Evolutionary conservation across 2,329 filamentous ascomycete species (phyloP).

Genomic region (Ophiosphaerella herpotricha): DNA sequence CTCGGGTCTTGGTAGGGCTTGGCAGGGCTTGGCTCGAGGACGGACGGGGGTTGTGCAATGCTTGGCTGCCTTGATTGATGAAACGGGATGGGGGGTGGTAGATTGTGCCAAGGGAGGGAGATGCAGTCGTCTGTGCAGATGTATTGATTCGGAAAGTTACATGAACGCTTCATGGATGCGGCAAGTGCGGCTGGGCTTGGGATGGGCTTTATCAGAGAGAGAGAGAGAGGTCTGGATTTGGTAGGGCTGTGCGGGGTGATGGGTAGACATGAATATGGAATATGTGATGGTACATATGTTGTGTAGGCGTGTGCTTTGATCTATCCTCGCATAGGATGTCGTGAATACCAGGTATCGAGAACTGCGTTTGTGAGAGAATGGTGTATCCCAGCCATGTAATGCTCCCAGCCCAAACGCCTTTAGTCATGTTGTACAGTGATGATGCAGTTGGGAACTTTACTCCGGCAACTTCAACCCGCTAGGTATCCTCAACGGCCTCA

Average conservation of each 20-base stretch:
- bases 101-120: too few relatives aligned
- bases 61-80: background rate
- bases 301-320: too few relatives aligned
- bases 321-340: too few relatives aligned
- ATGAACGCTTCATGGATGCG: background rate
- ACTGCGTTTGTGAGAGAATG: background rate
- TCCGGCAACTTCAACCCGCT: slow-evolving; percentile 6
- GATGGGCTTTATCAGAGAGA: too few relatives aligned
- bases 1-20: background rate
- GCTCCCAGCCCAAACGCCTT: background rate
- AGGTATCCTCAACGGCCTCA: slow-evolving; percentile 26
- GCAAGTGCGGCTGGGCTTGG: background rate
- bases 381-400: background rate
- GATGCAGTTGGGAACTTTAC: background rate
- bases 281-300: too few relatives aligned
- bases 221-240: too few relatives aligned
- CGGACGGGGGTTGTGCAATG: background rate
- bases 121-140: too few relatives aligned
- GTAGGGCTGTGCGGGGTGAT: too few relatives aligned
- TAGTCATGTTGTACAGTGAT: background rate
- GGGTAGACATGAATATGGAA: too few relatives aligned
- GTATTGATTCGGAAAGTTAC: too few relatives aligned
- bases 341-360: too few relatives aligned
- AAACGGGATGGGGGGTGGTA: too few relatives aligned
- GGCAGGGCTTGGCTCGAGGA: background rate